Base-by-base conservation (phyloP, 1,284 basidiomycete genomes). In the Fomes fomentarius region DNA sequence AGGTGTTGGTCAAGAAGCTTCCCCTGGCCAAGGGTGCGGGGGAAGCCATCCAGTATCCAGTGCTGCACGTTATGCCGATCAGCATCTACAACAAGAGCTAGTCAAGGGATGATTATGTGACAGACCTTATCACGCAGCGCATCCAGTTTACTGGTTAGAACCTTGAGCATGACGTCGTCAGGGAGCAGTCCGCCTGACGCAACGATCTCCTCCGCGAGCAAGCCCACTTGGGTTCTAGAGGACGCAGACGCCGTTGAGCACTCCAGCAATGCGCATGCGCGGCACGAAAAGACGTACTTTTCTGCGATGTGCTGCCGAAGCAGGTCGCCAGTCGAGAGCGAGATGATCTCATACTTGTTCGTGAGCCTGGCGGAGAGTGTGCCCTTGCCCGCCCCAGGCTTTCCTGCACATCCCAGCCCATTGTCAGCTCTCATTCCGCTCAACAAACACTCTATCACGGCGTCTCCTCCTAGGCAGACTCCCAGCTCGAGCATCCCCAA, bases 11-110 rank as follows among this genome's bases (percentile, higher is more conserved):
- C 93, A 10, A 99, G 80, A 40, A 96, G 77, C 69, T 88, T 77
- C 1, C 93, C 96, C 73, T 99, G 96, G 15, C 83, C 85, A 2
- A 96, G 73, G 2, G 96, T 99, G 35, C 96, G 87, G 28, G 96
- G 96, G 68, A 99, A 99, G 5, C 96, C 96, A 66, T 99, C 96
- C 31, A 99, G 74, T 60, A 98, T 91, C 96, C 96, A 98, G 68
- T 92, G 86, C 83, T 90, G 49, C 35, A 9, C 7, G 17, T n/a
- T 30, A 22, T 15, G 30, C 39, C n/a, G n/a, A 15, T 55, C n/a
- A 46, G 41, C 47, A 49, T 30, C 9, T 24, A 6, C n/a, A n/a
- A n/a, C n/a, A n/a, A n/a, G n/a, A n/a, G n/a, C n/a, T n/a, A n/a
- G n/a, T n/a, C n/a, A 47, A 52, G 41, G 22, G 12, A n/a, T 11